Evolutionary conservation across 2,329 filamentous ascomycete genomes (phyloP), one percentile per base, ranked within the genome.

Genomic region (Fusarium sambucinum): DNA sequence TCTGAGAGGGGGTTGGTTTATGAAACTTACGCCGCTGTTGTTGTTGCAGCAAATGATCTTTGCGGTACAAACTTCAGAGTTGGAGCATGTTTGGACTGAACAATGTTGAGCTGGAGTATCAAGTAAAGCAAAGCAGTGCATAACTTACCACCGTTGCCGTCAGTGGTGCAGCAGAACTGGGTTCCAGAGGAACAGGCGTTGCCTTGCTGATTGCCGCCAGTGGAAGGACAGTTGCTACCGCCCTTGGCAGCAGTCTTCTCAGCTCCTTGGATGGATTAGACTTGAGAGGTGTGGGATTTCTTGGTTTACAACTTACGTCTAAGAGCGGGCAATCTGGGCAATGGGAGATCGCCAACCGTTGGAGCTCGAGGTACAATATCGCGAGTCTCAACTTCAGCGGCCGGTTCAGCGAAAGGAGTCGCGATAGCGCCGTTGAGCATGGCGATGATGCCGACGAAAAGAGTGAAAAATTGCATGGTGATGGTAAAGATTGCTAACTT

Each of bases 11-110:
- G 2, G 1, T 1, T 16, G 8, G 4, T 1, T 4, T 2, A 1
- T 5, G 1, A 10, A 21, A 68, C 69, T 61, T 54, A 73, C 71
- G 0, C 71, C 70, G 32, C 62, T 72, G 58, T 73, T 72, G 35
- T 73, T 73, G 62, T 73, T 73, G 65, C 70, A 72, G 65, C 69
- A 73, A 46, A 73, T 73, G 27, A 73, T 38, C 19, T 54, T 69
- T 23, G 57, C 29, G 3, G 29, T 59, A 21, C 71, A 73, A 11
- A 60, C 41, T 9, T 63, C 54, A 1, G 66, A 64, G 70, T 68
- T 64, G 9, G 42, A 32, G 46, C 71, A 73, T 3, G 60, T 47
- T 17, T 73, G 51, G 33, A 42, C 70, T 68, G 2, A 1, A 29
- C 1, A 7, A 1, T 11, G 11, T 63, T 9, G 55, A 27, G 21